Evolutionary conservation across 306 rosid genomes (phyloP).

Genomic region (Oemleria cerasiformis): DNA sequence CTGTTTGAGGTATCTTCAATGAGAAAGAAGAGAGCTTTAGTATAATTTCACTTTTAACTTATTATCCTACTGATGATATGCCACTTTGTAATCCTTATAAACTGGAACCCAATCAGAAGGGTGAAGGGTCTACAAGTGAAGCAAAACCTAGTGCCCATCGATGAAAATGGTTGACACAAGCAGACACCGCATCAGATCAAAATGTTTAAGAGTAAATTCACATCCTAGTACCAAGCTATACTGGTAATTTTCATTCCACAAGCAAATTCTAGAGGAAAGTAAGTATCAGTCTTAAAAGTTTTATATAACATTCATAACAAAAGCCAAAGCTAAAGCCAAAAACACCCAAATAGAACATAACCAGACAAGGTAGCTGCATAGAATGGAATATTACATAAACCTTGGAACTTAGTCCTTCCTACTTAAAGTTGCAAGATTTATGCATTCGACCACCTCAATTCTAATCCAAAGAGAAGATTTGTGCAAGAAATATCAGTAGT

Average conservation of each 20-base stretch:
- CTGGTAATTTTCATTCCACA: neutral
- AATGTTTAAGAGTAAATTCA: no score
- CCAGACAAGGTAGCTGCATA: neutral
- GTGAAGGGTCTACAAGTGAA: no score
- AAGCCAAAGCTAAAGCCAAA: neutral
- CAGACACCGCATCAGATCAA: no score
- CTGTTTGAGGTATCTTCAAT: no score
- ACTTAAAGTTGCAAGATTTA: neutral
- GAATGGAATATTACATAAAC: neutral
- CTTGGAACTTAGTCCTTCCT: neutral
- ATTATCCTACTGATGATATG: no score
- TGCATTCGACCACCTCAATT: neutral
- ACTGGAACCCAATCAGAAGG: no score
- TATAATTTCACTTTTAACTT: no score
- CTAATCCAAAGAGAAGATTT: neutral
- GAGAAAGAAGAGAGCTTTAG: no score
- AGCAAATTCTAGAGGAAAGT: neutral
- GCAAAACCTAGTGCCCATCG: no score
- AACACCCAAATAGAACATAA: neutral
- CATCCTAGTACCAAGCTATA: neutral
- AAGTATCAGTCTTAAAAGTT: neutral
- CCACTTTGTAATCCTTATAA: no score
- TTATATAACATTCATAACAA: neutral
- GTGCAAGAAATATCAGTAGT: neutral
- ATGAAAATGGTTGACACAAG: no score